These are phyloP conservation scores for Trichoderma atrobrunneum DNA, from an alignment of 2,329 filamentous ascomycete species.

Conservation along the genomic window DNA sequence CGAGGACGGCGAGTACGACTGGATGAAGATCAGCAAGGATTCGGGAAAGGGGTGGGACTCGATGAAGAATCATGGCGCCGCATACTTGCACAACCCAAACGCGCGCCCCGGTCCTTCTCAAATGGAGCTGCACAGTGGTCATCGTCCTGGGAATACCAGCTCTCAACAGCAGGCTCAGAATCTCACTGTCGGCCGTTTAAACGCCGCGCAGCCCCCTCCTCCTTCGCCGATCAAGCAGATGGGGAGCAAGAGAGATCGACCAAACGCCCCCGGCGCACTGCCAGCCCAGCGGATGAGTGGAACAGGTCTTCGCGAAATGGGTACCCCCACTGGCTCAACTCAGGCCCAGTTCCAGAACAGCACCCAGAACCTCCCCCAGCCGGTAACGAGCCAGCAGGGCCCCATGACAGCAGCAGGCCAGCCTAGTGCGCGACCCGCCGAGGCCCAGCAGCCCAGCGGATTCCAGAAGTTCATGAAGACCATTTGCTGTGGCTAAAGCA, in stretches of 20 bases:
- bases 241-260: conserved; percentile 71
- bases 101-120: conserved; percentile 76
- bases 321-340: conserved; percentile 84
- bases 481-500: conserved; percentile 76
- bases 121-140: conserved; percentile 76
- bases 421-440: conserved; percentile 56
- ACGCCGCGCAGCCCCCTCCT: conserved; percentile 86
- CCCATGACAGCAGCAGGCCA: conserved; percentile 54
- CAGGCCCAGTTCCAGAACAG: conserved; percentile 97
- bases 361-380: conserved; percentile 77
- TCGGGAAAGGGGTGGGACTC: conserved; percentile 84
- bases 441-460: conserved; percentile 69
- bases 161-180: conserved; percentile 60
- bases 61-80: conserved; percentile 61
- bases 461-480: conserved; percentile 92
- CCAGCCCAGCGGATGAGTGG: conserved; percentile 74
- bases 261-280: conserved; percentile 72
- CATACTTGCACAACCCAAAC: conserved; percentile 71
- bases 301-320: conserved; percentile 69
- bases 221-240: conserved; percentile 80
- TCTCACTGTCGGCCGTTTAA: conserved; percentile 85
- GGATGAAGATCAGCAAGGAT: conserved; percentile 92
- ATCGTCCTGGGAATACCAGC: conserved; percentile 63
- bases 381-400: conserved; percentile 59
- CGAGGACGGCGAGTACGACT: conserved; percentile 98